Base-by-base conservation (phyloP, 208 protist genomes). In the Phytomonas francai region DNA sequence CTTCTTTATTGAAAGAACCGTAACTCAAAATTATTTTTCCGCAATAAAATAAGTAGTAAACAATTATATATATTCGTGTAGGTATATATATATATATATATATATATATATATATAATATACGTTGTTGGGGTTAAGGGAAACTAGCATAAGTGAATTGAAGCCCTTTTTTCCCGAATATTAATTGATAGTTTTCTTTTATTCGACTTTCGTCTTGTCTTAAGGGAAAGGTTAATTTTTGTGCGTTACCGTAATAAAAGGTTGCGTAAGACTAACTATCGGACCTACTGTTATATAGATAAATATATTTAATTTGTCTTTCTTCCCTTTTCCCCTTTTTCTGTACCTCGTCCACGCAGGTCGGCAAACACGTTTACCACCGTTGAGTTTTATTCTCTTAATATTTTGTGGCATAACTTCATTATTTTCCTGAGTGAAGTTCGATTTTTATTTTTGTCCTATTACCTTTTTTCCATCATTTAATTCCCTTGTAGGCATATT, bases 271-370 rank as follows among this genome's bases (percentile, higher is more conserved):
- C 64, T 30, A 67, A 71, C 34, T 45, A 66, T 25, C 28, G 28
- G 31, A 30, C 19, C 14, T 19, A 49, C 27, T 68, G 27, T 33
- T 33, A 68, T 31, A 56, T 59, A 59, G 9, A 67, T 29, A 61
- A n/a, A 33, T 34, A 22, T 65, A 39, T 68, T 32, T 67, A 39
- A 54, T 58, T 73, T 49, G 45, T 14, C 12, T 34, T 28, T 67
- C 16, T 59, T 69, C 29, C 56, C 49, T 42, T 65, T 68, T 76
- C 59, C 32, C 25, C n/a, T 63, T 28, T 62, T 68, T 71, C 30
- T 39, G 34, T 39, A 39, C 3, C 34, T 39, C n/a, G 19, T 57
- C 3, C 22, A 25, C 36, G n/a, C 5, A 12, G 51, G 25, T 34
- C 36, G 31, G 31, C 31, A 29, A 14, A 22, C 22, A 32, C 57